Evolutionary conservation across 2,329 filamentous ascomycete genomes (phyloP).

Genomic region (Aspergillus fumigatus): DNA sequence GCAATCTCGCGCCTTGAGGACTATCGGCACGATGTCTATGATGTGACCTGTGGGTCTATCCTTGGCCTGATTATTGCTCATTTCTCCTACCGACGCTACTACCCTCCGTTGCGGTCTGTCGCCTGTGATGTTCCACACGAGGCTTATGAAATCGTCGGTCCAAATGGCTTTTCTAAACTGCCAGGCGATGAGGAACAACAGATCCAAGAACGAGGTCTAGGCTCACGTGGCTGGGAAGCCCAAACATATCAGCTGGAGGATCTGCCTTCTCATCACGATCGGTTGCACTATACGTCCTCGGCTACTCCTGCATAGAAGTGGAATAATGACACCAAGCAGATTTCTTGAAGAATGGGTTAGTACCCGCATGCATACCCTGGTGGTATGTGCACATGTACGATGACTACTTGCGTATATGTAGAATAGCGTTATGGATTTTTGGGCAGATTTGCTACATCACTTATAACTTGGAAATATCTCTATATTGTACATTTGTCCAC

Average conservation of each 20-base stretch:
- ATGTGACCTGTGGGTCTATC: slow-evolving; percentile 54
- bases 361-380: not conserved
- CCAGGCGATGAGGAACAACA: slow-evolving; percentile 32
- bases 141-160: slow-evolving; percentile 15
- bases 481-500: slow-evolving; percentile 32
- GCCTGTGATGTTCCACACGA: slow-evolving; percentile 51
- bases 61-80: slow-evolving; percentile 53
- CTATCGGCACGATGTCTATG: slow-evolving; percentile 61
- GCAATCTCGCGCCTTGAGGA: slow-evolving; percentile 60
- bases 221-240: slow-evolving; percentile 8
- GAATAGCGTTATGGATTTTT: not conserved
- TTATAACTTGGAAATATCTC: slow-evolving; percentile 16
- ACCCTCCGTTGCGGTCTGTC: slow-evolving; percentile 48
- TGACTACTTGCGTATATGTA: not conserved
- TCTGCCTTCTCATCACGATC: slow-evolving; percentile 5
- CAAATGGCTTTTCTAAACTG: slow-evolving; percentile 28
- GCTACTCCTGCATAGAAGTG: not conserved
- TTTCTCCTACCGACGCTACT: slow-evolving; percentile 59
- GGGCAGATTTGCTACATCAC: not conserved
- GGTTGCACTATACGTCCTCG: slow-evolving; percentile 1
- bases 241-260: slow-evolving; percentile 25
- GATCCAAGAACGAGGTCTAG: slow-evolving; percentile 10
- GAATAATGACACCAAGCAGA: not conserved
- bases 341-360: not conserved
- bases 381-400: not conserved